These are phyloP conservation scores for Thelonectria rubi DNA, from an alignment of 2,329 filamentous ascomycete genomes.

Conservation along the genomic window DNA sequence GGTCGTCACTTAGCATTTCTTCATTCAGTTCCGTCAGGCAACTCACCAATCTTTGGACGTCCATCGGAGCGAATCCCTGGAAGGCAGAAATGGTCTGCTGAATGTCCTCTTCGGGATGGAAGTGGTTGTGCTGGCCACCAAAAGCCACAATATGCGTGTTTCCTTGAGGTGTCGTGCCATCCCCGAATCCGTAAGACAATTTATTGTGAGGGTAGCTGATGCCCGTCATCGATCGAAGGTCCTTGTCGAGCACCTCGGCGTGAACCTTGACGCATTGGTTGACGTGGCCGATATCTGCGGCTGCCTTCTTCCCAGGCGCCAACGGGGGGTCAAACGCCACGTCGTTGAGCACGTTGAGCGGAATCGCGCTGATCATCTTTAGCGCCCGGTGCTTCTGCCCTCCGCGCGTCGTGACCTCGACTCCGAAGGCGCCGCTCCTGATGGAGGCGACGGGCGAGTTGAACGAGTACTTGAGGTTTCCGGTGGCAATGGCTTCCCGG, in stretches of 20 bases:
- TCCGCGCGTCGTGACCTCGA: conserved; percentile 47
- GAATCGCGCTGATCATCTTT: conserved; percentile 54
- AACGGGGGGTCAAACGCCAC: conserved; percentile 54
- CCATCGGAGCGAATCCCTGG: conserved; percentile 46
- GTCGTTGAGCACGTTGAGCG: conserved; percentile 54
- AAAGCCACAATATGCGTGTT: conserved; percentile 60
- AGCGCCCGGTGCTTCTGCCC: conserved; percentile 43
- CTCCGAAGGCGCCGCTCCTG: conserved; percentile 39
- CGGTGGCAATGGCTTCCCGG: conserved; percentile 51
- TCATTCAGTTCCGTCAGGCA: fast-evolving
- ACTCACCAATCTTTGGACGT: conserved; percentile 42
- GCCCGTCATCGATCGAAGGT: conserved; percentile 54
- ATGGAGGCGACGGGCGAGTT: conserved; percentile 49
- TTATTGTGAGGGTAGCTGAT: conserved; percentile 55
- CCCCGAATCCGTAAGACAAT: conserved; percentile 54
- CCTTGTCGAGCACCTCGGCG: conserved; percentile 51
- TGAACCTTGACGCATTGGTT: conserved; percentile 59
- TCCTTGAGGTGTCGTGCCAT: conserved; percentile 54
- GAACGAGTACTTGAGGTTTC: conserved; percentile 53
- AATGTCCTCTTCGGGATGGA: conserved; percentile 54
- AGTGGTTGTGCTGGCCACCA: conserved; percentile 53
- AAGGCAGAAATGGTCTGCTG: conserved; percentile 45
- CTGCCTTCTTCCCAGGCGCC: conserved; percentile 45
- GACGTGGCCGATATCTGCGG: conserved; percentile 52
- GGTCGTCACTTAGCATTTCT: background rate